These are phyloP conservation scores for Biscogniauxia sp. DNA, from an alignment of 2,329 filamentous ascomycete species.

Conservation along the genomic window DNA sequence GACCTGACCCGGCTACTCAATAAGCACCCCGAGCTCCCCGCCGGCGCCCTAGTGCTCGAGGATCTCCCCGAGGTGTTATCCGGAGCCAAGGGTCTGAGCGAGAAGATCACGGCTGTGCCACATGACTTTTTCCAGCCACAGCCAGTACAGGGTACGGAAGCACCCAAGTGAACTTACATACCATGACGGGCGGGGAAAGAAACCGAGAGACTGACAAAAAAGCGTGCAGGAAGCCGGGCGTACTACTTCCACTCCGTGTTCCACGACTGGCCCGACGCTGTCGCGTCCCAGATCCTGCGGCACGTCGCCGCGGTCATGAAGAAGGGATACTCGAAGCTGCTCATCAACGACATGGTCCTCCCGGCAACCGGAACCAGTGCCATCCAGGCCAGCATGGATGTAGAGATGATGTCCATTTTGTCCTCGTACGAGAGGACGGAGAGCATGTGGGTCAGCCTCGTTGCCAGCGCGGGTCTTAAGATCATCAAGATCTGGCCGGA, in stretches of 20 bases:
- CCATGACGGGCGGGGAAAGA: too few relatives aligned
- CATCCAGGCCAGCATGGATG: slow-evolving; percentile 19
- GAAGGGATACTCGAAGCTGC: slow-evolving; percentile 37
- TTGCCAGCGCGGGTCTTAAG: slow-evolving; percentile 19
- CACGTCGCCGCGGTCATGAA: slow-evolving; percentile 32
- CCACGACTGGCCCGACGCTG: slow-evolving; percentile 39
- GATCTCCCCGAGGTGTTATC: slow-evolving; percentile 35
- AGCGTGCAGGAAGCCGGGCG: slow-evolving; percentile 27
- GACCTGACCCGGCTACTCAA: slow-evolving; percentile 34
- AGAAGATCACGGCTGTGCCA: slow-evolving; percentile 25
- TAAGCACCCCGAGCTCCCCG: slow-evolving; percentile 30
- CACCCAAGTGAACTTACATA: not conserved
- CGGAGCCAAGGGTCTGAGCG: slow-evolving; percentile 7
- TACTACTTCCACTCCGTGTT: slow-evolving; percentile 36
- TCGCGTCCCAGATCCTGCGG: slow-evolving; percentile 31
- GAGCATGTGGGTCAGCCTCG: slow-evolving; percentile 16
- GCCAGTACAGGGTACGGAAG: slow-evolving; percentile 26
- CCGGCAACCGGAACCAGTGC: slow-evolving; percentile 33
- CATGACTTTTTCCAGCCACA: slow-evolving; percentile 35
- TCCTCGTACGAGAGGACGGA: slow-evolving; percentile 22
- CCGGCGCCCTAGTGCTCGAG: slow-evolving; percentile 36
- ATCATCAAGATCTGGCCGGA: slow-evolving; percentile 21
- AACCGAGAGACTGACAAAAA: not conserved
- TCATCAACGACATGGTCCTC: slow-evolving; percentile 43
- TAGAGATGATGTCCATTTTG: slow-evolving; percentile 20